phyloP scores from a whole-genome alignment of 2,329 filamentous ascomycete species.

The Fusarium miscanthi region DNA sequence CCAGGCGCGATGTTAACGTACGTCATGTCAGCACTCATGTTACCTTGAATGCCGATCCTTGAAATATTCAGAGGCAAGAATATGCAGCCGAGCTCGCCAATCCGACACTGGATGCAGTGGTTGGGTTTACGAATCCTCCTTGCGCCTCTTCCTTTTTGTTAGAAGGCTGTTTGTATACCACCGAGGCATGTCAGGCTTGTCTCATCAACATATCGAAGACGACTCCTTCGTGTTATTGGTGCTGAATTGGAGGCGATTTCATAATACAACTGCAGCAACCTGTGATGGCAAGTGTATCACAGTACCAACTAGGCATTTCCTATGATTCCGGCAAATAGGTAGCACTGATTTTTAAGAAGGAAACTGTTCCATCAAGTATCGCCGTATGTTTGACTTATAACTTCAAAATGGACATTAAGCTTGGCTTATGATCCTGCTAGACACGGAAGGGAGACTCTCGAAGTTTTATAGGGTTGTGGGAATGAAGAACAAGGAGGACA shows the following conservation, averaged over 20 bases:
- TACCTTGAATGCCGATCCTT: slow-evolving; percentile 36
- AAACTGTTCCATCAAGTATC: not conserved
- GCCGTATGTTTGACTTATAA: too few relatives aligned
- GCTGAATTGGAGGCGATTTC: slow-evolving; percentile 69
- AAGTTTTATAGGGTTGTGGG: not conserved
- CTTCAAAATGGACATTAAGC: too few relatives aligned
- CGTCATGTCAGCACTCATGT: slow-evolving; percentile 24
- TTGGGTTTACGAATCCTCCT: slow-evolving; percentile 17
- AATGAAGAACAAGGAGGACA: not conserved
- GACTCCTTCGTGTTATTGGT: slow-evolving; percentile 74
- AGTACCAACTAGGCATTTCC: slow-evolving; percentile 64
- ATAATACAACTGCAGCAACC: slow-evolving; percentile 74
- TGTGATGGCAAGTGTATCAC: slow-evolving; percentile 74
- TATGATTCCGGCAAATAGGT: slow-evolving; percentile 65
- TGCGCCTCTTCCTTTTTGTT: slow-evolving; percentile 54
- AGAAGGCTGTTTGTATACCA: slow-evolving; percentile 71
- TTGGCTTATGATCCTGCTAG: not conserved
- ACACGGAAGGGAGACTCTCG: not conserved
- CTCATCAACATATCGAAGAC: slow-evolving; percentile 70
- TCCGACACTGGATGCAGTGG: slow-evolving; percentile 24
- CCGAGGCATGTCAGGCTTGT: slow-evolving; percentile 55
- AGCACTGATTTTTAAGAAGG: too few relatives aligned
- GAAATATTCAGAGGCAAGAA: slow-evolving; percentile 25
- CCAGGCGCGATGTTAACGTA: slow-evolving; percentile 19
- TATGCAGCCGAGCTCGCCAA: slow-evolving; percentile 31